Evolutionary conservation across 2,329 filamentous ascomycete species (phyloP), one percentile per base, ranked within the genome.

Genomic region (Beauveria varroae): DNA sequence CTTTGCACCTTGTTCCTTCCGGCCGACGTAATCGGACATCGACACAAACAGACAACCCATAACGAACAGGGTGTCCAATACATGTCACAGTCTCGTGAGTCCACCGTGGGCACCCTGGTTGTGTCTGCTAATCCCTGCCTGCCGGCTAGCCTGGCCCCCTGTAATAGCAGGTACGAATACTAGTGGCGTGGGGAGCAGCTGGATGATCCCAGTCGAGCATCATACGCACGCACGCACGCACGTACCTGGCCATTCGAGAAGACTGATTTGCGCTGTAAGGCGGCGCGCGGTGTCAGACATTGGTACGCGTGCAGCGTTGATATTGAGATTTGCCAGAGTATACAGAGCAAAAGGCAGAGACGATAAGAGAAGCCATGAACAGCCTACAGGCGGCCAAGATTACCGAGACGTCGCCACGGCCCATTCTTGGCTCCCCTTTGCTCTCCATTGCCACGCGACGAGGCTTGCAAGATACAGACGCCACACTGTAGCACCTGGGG

Each of bases 371-470:
- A 37, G 56, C 30, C 18, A 30, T 28, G 34, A 20, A 20, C 18
- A 34, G 30, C 30, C 30, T 34, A 34, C 12, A 50, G 14, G 9
- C 41, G 14, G 26, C 43, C 40, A 43, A 60, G 57, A 60, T 53
- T 53, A 50, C 57, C 57, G 57, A 60, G 57, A 53, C 37, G 49
- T 60, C 16, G 57, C 57, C 57, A 60, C 57, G 49, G 57, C 49
- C 57, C 57, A 46, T 49, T 46, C 50, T 44, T 51, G 46, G 46
- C 57, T 60, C 49, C 51, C 41, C 44, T 59, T 57, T 40, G 14
- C 44, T 30, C 30, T 57, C 57, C 57, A 53, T 61, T 52, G 51
- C 58, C 58, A 61, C 58, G 58, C 58, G 58, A 61, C 58, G 58
- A 55, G 58, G 58, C 58, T 57, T 61, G 58, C 58, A 22, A 26